A percentile compares a stretch with the other conserved stretches of the same genome.
Evolutionary conservation across 805 yeast species (phyloP).

Genomic region (Metschnikowia amazonensis): DNA sequence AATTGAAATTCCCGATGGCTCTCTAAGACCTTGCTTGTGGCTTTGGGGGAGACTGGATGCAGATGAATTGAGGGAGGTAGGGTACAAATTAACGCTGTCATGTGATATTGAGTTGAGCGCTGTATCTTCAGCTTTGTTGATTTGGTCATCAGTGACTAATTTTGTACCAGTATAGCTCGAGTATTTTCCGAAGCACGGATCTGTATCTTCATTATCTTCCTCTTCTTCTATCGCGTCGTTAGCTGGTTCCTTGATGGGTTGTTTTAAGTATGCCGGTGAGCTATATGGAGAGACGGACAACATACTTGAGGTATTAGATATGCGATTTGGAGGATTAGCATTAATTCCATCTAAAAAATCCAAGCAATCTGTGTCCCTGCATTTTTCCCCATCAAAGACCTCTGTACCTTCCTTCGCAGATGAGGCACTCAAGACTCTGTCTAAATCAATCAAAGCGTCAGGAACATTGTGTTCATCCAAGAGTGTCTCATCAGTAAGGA

Average conservation of each 20-base stretch:
- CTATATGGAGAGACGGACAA: conserved; percentile 12
- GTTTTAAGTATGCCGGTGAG: conserved; percentile 23
- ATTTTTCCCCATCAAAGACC: conserved; percentile 13
- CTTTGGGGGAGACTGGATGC: conserved; percentile 27
- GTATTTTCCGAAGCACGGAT: background rate
- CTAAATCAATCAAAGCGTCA: conserved; percentile 55
- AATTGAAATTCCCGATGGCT: conserved; percentile 15
- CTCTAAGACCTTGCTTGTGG: background rate
- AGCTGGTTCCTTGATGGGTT: conserved; percentile 29
- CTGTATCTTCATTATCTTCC: conserved; percentile 20
- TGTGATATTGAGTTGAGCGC: background rate
- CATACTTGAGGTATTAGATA: background rate
- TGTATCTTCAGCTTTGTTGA: background rate
- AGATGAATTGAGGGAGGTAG: conserved; percentile 33
- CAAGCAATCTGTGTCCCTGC: conserved; percentile 3
- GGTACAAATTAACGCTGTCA: background rate
- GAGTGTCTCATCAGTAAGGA: conserved; percentile 29
- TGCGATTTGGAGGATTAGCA: conserved; percentile 2
- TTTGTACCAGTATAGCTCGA: background rate
- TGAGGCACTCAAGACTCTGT: conserved; percentile 43
- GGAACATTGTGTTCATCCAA: conserved; percentile 37
- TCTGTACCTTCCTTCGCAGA: conserved; percentile 11
- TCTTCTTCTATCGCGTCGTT: conserved; percentile 20
- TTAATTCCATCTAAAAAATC: background rate
- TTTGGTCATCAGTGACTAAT: background rate